phyloP scores from a whole-genome alignment of 129 eudicot genomes.

The carrot (Daucus carota) region DH1_v3.0 NC_030384.2:49103501-49104000 shows the following conservation, averaged over 20 bases:
- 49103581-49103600: constrained; percentile 9
- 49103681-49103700: constrained; percentile 2
- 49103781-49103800: background rate
- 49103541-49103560: background rate
- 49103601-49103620: background rate
- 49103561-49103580: constrained; percentile 2
- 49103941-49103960: background rate
- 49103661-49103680: background rate
- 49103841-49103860: background rate
- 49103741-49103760: background rate
- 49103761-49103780: background rate
- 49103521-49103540: background rate
- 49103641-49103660: background rate
- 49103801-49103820: background rate
- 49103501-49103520: constrained; percentile 13
- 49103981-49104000: no score
- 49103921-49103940: background rate
- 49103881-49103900: background rate
- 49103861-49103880: background rate
- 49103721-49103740: background rate
- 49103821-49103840: constrained; percentile 2
- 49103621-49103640: background rate
- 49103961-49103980: no score
- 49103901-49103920: background rate
- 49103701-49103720: background rate